Base-by-base conservation (phyloP, 768 basidiomycete species). In the Clavulina sp. region DNA sequence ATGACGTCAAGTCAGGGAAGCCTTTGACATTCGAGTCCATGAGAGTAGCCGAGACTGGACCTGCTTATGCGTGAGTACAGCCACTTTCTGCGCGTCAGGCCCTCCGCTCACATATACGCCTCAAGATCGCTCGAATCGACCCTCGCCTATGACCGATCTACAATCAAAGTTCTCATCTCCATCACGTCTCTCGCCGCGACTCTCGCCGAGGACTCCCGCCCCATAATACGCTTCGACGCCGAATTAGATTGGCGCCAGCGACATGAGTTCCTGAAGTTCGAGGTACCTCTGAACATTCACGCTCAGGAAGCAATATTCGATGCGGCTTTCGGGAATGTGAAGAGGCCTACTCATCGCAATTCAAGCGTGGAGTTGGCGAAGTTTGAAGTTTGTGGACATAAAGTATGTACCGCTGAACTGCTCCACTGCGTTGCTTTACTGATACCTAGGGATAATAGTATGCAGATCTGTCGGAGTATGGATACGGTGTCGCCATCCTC, bases 361-460 rank as follows among this genome's bases (percentile, higher is more conserved):
- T 52, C 50, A 24, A 16, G 13, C 13, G 9, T 29, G 44, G 84
- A 87, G 54, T 77, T 76, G 44, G 85, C 85, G 44, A 92, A 91
- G 71, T 97, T 97, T 58, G 95, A 99, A 66, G 95, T 97, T 6
- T 95, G 89, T 62, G 88, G 84, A 0, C 95, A 97, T 69, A 92
- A 46, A 24, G 43, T 46, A 9, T 26, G 13, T 57, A 34, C 64
- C n/a, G 61, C 61, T 26, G 63, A 63, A 47, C 50, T 56, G 19
- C 34, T 9, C n/a, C n/a, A n/a, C n/a, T n/a, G n/a, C n/a, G n/a
- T n/a, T n/a, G n/a, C n/a, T 19, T 38, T 38, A 33, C 7, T 34
- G 7, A 18, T 16, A 49, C 28, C 24, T 49, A 33, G 6, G 7
- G 24, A 26, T 13, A 48, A 1, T 57, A 86, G 84, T 91, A 74